These are phyloP conservation scores for Cladophialophora yegresii DNA, from an alignment of 2,329 filamentous ascomycete species.

Conservation along the genomic window DNA sequence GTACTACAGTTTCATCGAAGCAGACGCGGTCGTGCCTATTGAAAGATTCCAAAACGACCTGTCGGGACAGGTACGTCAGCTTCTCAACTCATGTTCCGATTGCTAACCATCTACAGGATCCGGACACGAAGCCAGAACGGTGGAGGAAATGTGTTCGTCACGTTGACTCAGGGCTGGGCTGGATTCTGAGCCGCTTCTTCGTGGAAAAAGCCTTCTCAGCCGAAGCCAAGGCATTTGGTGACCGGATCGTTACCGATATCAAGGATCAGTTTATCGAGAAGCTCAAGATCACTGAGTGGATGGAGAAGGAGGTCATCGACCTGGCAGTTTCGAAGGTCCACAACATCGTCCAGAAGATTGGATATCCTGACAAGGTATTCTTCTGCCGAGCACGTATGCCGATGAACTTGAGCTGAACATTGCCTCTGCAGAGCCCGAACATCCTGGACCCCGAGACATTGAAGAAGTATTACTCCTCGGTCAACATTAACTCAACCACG, in stretches of 20 bases:
- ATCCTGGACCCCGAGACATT: constrained; percentile 61
- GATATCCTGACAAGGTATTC: constrained; percentile 58
- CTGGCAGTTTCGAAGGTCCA: constrained; percentile 65
- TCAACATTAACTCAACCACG: constrained; percentile 54
- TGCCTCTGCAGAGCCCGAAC: constrained; percentile 53
- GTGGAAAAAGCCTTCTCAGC: constrained; percentile 66
- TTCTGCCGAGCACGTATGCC: neutral
- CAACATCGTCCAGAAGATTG: constrained; percentile 69
- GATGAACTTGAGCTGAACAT: neutral
- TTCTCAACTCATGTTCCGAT: neutral
- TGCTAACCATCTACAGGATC: constrained; percentile 45
- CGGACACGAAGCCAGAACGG: constrained; percentile 63
- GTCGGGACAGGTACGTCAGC: constrained; percentile 51
- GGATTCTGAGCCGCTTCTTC: constrained; percentile 72
- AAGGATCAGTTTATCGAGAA: constrained; percentile 66
- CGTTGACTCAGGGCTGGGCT: constrained; percentile 62
- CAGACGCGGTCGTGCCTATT: constrained; percentile 62
- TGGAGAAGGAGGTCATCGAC: constrained; percentile 62
- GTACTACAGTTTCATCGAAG: constrained; percentile 58
- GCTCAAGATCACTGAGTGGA: constrained; percentile 63
- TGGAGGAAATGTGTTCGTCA: constrained; percentile 66
- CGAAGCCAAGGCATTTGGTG: constrained; percentile 65
- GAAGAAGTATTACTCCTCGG: constrained; percentile 57
- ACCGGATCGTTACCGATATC: constrained; percentile 70
- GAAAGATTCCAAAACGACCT: constrained; percentile 62